phyloP scores from a whole-genome alignment of 768 basidiomycete species.

The Fomitopsis serialis region DNA sequence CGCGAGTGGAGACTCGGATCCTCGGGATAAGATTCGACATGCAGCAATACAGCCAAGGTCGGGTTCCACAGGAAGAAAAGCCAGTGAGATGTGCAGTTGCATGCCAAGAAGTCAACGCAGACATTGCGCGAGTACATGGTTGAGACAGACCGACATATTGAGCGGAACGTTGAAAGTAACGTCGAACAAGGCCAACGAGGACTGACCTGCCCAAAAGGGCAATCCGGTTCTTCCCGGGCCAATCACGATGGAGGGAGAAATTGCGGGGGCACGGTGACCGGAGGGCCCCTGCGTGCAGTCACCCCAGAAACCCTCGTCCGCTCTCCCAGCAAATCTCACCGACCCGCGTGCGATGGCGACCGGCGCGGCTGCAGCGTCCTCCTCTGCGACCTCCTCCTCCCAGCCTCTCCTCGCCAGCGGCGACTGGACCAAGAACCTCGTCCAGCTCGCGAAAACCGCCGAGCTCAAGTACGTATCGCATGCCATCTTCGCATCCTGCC shows the following conservation, averaged over 20 bases:
- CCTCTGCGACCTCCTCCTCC: constrained; percentile 17
- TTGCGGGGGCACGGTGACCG: constrained; percentile 18
- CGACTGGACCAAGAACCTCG: constrained; percentile 84
- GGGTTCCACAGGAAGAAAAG: too few relatives aligned
- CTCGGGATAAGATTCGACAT: too few relatives aligned
- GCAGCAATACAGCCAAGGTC: too few relatives aligned
- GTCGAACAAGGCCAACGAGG: not conserved
- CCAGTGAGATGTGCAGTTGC: too few relatives aligned
- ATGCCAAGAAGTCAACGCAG: too few relatives aligned
- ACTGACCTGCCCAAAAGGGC: not conserved
- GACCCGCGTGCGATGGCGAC: constrained; percentile 4
- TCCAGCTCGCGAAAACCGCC: constrained; percentile 82
- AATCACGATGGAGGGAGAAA: not conserved
- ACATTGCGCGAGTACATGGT: too few relatives aligned
- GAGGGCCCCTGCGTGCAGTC: constrained; percentile 13
- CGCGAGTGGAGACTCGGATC: too few relatives aligned
- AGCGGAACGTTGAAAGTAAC: not conserved
- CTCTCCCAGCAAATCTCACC: constrained; percentile 14
- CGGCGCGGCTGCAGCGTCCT: constrained; percentile 24
- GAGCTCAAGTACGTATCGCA: constrained; percentile 72
- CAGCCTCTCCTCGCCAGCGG: constrained; percentile 70
- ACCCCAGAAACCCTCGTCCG: constrained; percentile 21
- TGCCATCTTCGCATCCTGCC: not conserved
- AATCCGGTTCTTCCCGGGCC: not conserved
- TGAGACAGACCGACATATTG: too few relatives aligned